phyloP scores from a whole-genome alignment of 352 stramenopile species.

The Globisporangium sylvaticum region DNA sequence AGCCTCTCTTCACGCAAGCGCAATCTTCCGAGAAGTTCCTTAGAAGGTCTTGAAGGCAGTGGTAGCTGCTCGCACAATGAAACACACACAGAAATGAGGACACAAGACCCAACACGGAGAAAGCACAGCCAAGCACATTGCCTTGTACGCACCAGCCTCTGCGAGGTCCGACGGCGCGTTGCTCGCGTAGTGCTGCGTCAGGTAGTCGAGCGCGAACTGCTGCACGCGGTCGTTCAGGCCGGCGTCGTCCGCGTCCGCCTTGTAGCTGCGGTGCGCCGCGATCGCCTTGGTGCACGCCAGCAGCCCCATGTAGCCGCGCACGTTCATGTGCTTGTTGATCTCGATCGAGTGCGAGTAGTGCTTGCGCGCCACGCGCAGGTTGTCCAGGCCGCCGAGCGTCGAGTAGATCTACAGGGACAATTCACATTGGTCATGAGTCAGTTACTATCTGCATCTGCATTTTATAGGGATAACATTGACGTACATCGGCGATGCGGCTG shows the following conservation, averaged over 20 bases:
- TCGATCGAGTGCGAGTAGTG: constrained; percentile 68
- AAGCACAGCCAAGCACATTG: not conserved
- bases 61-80: constrained; percentile 15
- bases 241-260: constrained; percentile 42
- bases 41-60: constrained; percentile 33
- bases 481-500: constrained; percentile 54
- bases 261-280: constrained; percentile 35
- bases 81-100: not conserved
- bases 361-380: constrained; percentile 57
- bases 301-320: constrained; percentile 46
- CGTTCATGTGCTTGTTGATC: constrained; percentile 61
- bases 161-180: constrained; percentile 37
- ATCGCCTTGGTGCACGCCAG: constrained; percentile 57
- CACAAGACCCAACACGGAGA: not conserved
- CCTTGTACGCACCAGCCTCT: constrained; percentile 30
- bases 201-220: constrained; percentile 37
- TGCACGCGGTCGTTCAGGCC: constrained; percentile 58
- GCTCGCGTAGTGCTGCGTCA: constrained; percentile 37
- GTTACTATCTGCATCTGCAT: not conserved
- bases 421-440: not conserved
- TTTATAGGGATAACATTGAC: constrained; percentile 1
- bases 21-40: not conserved
- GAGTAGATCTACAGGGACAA: constrained; percentile 39
- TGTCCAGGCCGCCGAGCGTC: constrained; percentile 57
- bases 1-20: not conserved